Evolutionary conservation across 805 yeast genomes (phyloP).

Genomic region (Candida multigemmis): DNA sequence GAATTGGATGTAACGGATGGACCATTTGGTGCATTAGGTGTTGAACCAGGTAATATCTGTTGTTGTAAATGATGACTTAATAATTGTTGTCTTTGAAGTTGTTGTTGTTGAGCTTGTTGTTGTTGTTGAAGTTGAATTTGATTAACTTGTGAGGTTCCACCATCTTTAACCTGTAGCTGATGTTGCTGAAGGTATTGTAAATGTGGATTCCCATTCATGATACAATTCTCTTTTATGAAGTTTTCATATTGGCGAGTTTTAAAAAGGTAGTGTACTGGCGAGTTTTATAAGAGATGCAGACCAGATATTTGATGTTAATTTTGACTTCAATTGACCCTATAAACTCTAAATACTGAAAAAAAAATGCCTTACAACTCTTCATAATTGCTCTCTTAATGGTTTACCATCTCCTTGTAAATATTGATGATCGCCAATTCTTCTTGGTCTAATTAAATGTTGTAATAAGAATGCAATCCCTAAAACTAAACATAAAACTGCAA

Average conservation of each 20-base stretch:
- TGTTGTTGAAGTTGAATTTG: constrained; percentile 20
- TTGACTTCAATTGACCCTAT: too few species aligned
- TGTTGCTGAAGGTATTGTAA: constrained; percentile 32
- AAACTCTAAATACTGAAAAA: neutral
- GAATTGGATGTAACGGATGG: constrained; percentile 10
- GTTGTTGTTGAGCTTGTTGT: constrained; percentile 17
- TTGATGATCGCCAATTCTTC: constrained; percentile 75
- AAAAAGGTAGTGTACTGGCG: neutral
- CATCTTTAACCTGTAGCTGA: constrained; percentile 12
- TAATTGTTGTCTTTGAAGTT: constrained; percentile 24
- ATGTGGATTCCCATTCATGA: constrained; percentile 34
- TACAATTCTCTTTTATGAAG: too few species aligned
- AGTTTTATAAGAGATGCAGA: neutral
- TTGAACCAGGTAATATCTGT: constrained; percentile 14
- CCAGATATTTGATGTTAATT: neutral
- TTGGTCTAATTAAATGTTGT: constrained; percentile 78
- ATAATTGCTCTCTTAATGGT: constrained; percentile 17
- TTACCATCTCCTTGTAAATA: constrained; percentile 27
- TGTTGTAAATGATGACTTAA: constrained; percentile 24
- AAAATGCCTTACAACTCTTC: neutral
- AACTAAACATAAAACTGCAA: constrained; percentile 66
- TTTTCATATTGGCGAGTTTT: too few species aligned
- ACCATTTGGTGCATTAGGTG: constrained; percentile 12
- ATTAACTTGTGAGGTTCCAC: constrained; percentile 26
- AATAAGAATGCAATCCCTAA: constrained; percentile 70